Percentiles rank a stretch among this genome's conserved stretches.
These are phyloP conservation scores for Candida sanyaensis DNA, from an alignment of 1,139 yeast genomes.

Conservation along the genomic window DNA sequence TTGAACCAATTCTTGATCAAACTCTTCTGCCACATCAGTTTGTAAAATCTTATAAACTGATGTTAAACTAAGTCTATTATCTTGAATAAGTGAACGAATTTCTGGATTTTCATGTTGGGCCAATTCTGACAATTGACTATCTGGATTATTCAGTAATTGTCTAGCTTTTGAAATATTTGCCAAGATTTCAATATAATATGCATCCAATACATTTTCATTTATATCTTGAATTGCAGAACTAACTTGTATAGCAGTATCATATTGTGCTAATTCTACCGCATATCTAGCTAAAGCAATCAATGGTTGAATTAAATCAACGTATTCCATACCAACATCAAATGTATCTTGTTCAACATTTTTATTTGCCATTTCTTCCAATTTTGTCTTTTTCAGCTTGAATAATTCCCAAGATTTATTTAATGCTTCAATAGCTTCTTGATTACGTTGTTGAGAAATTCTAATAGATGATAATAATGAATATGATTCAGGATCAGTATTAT, in stretches of 20 bases:
- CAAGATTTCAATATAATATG: conserved; percentile 80
- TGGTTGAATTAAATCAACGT: conserved; percentile 66
- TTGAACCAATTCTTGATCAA: conserved; percentile 55
- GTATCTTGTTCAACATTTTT: conserved; percentile 26
- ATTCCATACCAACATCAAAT: conserved; percentile 49
- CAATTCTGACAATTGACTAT: conserved; percentile 35
- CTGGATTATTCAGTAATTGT: conserved; percentile 49
- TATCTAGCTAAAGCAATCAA: conserved; percentile 69
- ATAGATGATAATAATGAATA: conserved; percentile 85
- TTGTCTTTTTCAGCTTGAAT: conserved; percentile 53
- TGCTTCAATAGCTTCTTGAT: conserved; percentile 72
- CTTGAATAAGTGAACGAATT: conserved; percentile 36
- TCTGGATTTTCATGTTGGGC: conserved; percentile 23
- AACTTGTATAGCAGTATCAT: conserved; percentile 64
- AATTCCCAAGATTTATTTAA: conserved; percentile 73
- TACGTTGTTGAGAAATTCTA: conserved; percentile 82
- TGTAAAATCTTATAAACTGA: conserved; percentile 54
- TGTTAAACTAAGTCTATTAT: conserved; percentile 56
- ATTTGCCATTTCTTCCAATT: conserved; percentile 48
- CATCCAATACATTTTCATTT: conserved; percentile 81
- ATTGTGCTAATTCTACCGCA: conserved; percentile 74
- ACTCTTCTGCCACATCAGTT: conserved; percentile 44
- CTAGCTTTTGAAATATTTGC: conserved; percentile 65
- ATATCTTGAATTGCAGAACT: conserved; percentile 67
- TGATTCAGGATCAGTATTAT: conserved; percentile 69